Percentiles rank a stretch among this genome's conserved stretches.
These are phyloP conservation scores for Agaricus subrufescens DNA, from an alignment of 768 basidiomycete genomes.

Conservation along the genomic window DNA sequence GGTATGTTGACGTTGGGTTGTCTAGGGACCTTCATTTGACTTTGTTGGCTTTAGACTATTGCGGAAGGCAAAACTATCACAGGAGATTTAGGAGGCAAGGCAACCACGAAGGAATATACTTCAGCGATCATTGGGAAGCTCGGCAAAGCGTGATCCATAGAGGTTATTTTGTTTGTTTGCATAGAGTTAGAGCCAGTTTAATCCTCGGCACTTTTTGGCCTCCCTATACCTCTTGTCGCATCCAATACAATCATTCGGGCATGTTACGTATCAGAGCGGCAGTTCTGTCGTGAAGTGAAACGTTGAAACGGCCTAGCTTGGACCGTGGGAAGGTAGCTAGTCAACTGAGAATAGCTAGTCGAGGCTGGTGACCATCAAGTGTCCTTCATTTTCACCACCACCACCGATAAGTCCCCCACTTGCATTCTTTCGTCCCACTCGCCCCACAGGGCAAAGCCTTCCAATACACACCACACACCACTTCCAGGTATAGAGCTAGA, in stretches of 20 bases:
- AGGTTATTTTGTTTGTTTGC: conserved; percentile 13
- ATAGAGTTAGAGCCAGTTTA: conserved; percentile 10
- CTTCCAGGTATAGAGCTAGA: conserved; percentile 32
- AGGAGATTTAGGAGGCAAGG: conserved; percentile 92
- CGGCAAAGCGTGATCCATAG: conserved; percentile 13
- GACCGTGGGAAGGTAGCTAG: conserved; percentile 34
- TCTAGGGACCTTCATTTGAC: conserved; percentile 1
- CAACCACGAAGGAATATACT: conserved; percentile 87
- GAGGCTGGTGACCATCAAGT: conserved; percentile 33
- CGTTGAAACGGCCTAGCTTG: not conserved
- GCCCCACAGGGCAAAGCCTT: conserved; percentile 89
- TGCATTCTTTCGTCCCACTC: conserved; percentile 66
- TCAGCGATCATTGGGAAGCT: conserved; percentile 80
- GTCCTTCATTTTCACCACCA: conserved; percentile 44
- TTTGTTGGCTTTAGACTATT: conserved; percentile 64
- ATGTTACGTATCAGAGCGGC: conserved; percentile 3
- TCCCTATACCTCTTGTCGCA: conserved; percentile 1
- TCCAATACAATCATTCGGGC: not conserved
- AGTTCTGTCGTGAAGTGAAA: not conserved
- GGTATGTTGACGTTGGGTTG: conserved; percentile 42
- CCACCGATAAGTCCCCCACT: conserved; percentile 36
- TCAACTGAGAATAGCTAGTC: conserved; percentile 19
- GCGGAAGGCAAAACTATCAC: conserved; percentile 95
- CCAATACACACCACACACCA: conserved; percentile 35
- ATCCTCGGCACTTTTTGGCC: not conserved